phyloP scores from a whole-genome alignment of 1,139 yeast species.

The Blastobotrys illinoisensis region DNA sequence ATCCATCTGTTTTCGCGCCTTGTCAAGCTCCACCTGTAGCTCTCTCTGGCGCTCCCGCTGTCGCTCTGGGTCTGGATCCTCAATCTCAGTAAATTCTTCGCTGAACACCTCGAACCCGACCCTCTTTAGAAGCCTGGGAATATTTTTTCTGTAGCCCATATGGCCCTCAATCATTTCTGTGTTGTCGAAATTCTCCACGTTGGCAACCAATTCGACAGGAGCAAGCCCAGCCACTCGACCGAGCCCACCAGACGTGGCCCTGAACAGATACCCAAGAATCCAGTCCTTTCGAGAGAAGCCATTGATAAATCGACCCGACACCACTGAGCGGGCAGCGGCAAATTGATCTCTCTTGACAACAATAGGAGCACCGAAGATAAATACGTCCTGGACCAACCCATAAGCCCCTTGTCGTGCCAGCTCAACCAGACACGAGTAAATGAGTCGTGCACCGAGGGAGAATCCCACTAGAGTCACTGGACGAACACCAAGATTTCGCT shows the following conservation, averaged over 20 bases:
- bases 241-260: slow-evolving; percentile 95
- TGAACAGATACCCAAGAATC: slow-evolving; percentile 89
- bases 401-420: slow-evolving; percentile 80
- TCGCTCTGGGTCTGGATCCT: slow-evolving; percentile 90
- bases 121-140: slow-evolving; percentile 68
- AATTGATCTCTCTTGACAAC: slow-evolving; percentile 75
- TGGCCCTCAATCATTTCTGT: slow-evolving; percentile 89
- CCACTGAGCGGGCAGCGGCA: slow-evolving; percentile 75
- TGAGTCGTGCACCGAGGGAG: slow-evolving; percentile 88
- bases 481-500: slow-evolving; percentile 84
- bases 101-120: slow-evolving; percentile 78
- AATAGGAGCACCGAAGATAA: slow-evolving; percentile 82
- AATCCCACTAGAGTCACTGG: slow-evolving; percentile 93
- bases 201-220: slow-evolving; percentile 54
- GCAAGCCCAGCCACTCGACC: slow-evolving; percentile 87
- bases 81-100: slow-evolving; percentile 93
- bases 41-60: slow-evolving; percentile 72
- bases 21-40: slow-evolving; percentile 76
- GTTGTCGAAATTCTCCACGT: slow-evolving; percentile 80
- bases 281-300: slow-evolving; percentile 93
- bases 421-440: slow-evolving; percentile 84
- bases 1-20: slow-evolving; percentile 57
- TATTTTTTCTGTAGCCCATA: slow-evolving; percentile 91
- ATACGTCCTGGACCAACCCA: slow-evolving; percentile 87
- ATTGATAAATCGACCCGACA: slow-evolving; percentile 83